Percentiles rank a stretch among this genome's conserved stretches.
Conservation (phyloP, 169 alveolate species). For the Eimeria maxima region DNA sequence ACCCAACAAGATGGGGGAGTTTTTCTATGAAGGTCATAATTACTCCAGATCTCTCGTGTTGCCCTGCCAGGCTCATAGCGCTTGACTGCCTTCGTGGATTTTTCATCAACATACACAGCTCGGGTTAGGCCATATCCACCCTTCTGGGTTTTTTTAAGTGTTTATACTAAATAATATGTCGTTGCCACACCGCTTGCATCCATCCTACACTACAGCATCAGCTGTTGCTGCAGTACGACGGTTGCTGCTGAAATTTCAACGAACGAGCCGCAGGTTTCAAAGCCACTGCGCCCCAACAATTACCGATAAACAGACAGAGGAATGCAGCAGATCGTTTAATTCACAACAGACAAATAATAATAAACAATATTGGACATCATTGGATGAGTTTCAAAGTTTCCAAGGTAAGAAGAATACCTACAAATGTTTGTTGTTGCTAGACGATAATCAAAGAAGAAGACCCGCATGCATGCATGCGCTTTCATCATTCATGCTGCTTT, state of each 20-base stretch:
- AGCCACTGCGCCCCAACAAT: background rate
- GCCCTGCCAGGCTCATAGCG: background rate
- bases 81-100: background rate
- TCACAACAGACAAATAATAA: background rate
- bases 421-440: background rate
- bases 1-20: background rate
- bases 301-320: background rate
- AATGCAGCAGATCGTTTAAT: too few species aligned
- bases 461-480: background rate
- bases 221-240: slow-evolving; percentile 26
- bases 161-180: background rate
- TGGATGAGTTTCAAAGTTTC: slow-evolving; percentile 29
- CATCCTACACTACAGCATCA: background rate
- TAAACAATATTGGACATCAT: background rate
- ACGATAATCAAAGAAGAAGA: background rate
- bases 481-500: background rate
- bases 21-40: background rate
- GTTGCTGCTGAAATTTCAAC: background rate
- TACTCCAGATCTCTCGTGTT: background rate
- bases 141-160: background rate
- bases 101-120: background rate
- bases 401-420: background rate
- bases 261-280: background rate
- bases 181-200: background rate
- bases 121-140: background rate